Evolutionary conservation across 2,329 filamentous ascomycete species (phyloP), one percentile per base, ranked within the genome.

Genomic region (Cladosporium sphaerospermum): DNA sequence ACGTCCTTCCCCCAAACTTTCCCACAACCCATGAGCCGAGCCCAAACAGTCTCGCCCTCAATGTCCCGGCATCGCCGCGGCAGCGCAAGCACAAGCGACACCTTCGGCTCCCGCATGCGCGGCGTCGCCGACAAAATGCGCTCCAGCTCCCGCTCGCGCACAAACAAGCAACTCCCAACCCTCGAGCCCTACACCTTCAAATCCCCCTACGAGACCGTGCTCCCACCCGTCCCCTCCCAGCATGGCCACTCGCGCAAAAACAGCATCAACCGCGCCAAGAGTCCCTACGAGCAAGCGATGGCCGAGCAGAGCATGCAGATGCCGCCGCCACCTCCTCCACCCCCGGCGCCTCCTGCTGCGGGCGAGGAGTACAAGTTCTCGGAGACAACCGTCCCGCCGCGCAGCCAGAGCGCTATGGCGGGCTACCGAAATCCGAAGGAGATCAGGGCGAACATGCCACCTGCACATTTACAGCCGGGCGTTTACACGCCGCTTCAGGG

Each of bases 71-170:
- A 76, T 31, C 77, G 78, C 60, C 74, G 76, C 37, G 75, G 79
- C 13, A 77, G 77, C 16, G 72, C 75, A 51, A 82, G 78, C 61
- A 75, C 80, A 36, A 81, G 79, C 59, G 80, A 83, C 50, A 75
- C 78, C 33, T 73, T 84, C 34, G 76, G 78, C 9, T 73, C 69
- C 49, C 78, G 78, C 56, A 68, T 80, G 52, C 71, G 75, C 28
- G 79, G 75, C 52, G 71, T 83, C 16, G 77, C 78, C 3, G 78
- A 78, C n/a, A 75, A 80, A 18, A 81, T 83, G 74, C 74, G 81
- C 37, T 81, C 76, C 63, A 78, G 72, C 47, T 79, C 75, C 57
- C 76, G 80, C 51, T 77, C 75, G 39, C 72, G 78, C 23, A 71
- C 71, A 11, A 18, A 9, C 52, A 77, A 75, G 53, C 75, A 73